Conservation (phyloP, 1,284 basidiomycete genomes). For the Rugosomyces carneus region DNA sequence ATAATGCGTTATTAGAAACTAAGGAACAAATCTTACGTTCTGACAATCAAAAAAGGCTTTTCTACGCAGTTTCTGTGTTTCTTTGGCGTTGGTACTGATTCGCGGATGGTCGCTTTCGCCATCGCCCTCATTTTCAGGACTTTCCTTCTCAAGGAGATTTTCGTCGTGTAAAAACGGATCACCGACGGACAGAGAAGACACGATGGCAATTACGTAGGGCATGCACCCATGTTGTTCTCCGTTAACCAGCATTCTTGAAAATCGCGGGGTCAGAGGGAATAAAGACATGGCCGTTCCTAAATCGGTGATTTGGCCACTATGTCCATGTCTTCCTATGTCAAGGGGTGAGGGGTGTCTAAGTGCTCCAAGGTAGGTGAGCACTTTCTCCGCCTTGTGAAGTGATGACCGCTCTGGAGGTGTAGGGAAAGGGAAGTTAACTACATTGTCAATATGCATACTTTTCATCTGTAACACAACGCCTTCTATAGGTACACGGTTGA, state of each 20-base stretch:
- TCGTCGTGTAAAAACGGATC: slow-evolving; percentile 94
- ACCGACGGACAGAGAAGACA: slow-evolving; percentile 90
- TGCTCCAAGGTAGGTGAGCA: slow-evolving; percentile 82
- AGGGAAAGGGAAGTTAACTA: slow-evolving; percentile 97
- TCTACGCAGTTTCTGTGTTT: slow-evolving; percentile 57
- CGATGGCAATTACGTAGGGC: slow-evolving; percentile 87
- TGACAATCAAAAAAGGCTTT: slow-evolving; percentile 79
- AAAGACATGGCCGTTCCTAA: slow-evolving; percentile 88
- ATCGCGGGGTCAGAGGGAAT: slow-evolving; percentile 91
- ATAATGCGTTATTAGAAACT: neutral
- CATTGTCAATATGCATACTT: slow-evolving; percentile 96
- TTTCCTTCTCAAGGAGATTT: slow-evolving; percentile 42
- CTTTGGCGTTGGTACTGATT: slow-evolving; percentile 58
- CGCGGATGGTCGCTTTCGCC: slow-evolving; percentile 50
- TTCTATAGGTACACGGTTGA: slow-evolving; percentile 94
- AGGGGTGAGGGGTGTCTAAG: slow-evolving; percentile 33
- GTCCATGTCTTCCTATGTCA: slow-evolving; percentile 20
- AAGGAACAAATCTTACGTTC: slow-evolving; percentile 44
- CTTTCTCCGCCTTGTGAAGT: slow-evolving; percentile 78
- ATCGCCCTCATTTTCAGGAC: slow-evolving; percentile 35
- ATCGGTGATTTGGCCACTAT: slow-evolving; percentile 73
- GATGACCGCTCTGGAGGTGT: slow-evolving; percentile 86
- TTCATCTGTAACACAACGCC: slow-evolving; percentile 99
- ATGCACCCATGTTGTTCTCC: slow-evolving; percentile 90
- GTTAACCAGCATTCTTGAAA: slow-evolving; percentile 91